Evolutionary conservation across 2,329 filamentous ascomycete species (phyloP).

Genomic region (Blastomyces percursus): DNA sequence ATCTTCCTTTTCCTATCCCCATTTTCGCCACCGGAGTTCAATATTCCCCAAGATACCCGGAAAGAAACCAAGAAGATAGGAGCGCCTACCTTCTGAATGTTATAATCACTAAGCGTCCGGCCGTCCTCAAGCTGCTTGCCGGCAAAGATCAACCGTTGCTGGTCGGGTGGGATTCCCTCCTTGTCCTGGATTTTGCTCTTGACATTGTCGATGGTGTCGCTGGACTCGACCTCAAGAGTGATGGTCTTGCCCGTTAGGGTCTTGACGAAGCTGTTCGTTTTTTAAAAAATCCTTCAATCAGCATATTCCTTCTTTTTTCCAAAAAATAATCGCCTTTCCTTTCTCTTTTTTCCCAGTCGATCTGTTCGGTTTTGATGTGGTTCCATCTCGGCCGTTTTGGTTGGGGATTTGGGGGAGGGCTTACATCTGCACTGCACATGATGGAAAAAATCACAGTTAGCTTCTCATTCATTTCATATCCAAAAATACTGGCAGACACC

Average conservation of each 20-base stretch:
- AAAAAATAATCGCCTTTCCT: background rate
- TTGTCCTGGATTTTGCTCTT: conserved; percentile 71
- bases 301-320: background rate
- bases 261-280: conserved; percentile 53
- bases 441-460: conserved; percentile 35
- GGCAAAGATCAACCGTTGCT: conserved; percentile 60
- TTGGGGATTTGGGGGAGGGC: conserved; percentile 30
- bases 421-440: conserved; percentile 77
- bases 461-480: background rate
- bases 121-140: conserved; percentile 53
- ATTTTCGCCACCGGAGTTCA: background rate
- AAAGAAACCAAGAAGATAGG: conserved; percentile 57
- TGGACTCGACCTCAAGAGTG: conserved; percentile 56
- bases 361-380: conserved; percentile 13
- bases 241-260: conserved; percentile 66
- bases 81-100: conserved; percentile 50
- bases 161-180: conserved; percentile 62
- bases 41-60: background rate
- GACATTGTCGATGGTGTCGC: conserved; percentile 60
- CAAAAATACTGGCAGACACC: conserved; percentile 4
- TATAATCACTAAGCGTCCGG: conserved; percentile 44
- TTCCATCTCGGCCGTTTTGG: conserved; percentile 18
- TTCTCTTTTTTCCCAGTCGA: background rate
- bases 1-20: background rate
- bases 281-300: conserved; percentile 6